A percentile compares a stretch with the other conserved stretches of the same genome.
These are phyloP conservation scores for Pyropia haitanensis DNA, from an alignment of 23 red algal genomes.

Conservation along the genomic window DNA sequence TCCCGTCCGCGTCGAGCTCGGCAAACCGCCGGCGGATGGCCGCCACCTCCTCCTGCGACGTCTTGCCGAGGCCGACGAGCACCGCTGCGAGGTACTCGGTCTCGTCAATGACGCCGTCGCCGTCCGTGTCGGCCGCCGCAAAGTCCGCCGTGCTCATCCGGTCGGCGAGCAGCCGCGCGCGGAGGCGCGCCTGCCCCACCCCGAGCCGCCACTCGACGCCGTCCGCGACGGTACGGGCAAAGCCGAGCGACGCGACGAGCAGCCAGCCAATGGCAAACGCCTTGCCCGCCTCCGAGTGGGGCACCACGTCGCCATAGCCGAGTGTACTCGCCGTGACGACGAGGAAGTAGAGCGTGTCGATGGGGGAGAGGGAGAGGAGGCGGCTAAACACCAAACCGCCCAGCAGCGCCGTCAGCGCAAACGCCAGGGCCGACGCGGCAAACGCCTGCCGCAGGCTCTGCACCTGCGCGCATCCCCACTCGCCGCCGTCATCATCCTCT, in stretches of 20 bases:
- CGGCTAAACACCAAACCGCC: too few relatives aligned
- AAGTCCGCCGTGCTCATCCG: slow-evolving; percentile 31
- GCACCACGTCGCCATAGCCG: slow-evolving; percentile 71
- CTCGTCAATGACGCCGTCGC: slow-evolving; percentile 28
- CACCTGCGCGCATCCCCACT: too few relatives aligned
- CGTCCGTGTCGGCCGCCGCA: slow-evolving; percentile 26
- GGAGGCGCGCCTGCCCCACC: slow-evolving; percentile 18
- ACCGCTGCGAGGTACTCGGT: slow-evolving; percentile 44
- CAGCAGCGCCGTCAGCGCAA: too few relatives aligned
- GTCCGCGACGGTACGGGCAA: slow-evolving; percentile 44
- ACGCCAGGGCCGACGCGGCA: too few relatives aligned
- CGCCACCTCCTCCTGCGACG: slow-evolving; percentile 31
- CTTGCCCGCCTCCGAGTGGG: slow-evolving; percentile 25
- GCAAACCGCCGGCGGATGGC: slow-evolving; percentile 36
- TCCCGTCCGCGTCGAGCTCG: slow-evolving; percentile 45
- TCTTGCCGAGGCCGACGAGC: slow-evolving; percentile 39
- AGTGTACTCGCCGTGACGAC: slow-evolving; percentile 55
- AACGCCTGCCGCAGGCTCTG: too few relatives aligned
- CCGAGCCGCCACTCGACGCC: slow-evolving; percentile 11
- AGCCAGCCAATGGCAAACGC: slow-evolving; percentile 54
- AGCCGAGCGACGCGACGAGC: slow-evolving; percentile 37
- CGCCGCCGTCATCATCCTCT: too few relatives aligned
- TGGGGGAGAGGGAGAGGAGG: too few relatives aligned
- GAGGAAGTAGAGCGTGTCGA: slow-evolving; percentile 37
- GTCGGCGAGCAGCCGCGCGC: slow-evolving; percentile 19